Conservation (phyloP, 2,329 filamentous ascomycete species). For the Exophiala sp. region DNA sequence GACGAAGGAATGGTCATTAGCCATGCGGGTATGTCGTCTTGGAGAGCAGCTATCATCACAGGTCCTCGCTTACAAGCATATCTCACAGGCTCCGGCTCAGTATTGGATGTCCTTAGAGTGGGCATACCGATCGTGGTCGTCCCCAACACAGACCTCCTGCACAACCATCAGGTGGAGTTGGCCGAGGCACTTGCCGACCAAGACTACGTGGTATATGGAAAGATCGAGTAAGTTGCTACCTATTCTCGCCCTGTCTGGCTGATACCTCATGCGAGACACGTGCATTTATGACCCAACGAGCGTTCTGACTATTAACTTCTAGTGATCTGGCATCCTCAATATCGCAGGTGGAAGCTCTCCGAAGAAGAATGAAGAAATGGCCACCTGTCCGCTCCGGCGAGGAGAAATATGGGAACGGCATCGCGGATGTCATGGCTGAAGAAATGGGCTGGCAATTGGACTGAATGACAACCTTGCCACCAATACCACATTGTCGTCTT, state of each 20-base stretch:
- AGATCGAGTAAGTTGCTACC: conserved; percentile 54
- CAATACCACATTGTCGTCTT: too few species aligned
- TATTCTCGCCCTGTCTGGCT: neutral
- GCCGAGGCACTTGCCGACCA: conserved; percentile 70
- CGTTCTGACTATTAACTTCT: conserved; percentile 12
- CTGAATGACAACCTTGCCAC: conserved; percentile 29
- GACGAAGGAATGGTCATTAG: conserved; percentile 70
- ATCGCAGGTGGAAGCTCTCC: conserved; percentile 46
- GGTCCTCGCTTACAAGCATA: neutral
- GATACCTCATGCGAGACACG: neutral
- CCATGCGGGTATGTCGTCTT: conserved; percentile 70
- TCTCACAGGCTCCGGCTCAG: conserved; percentile 74
- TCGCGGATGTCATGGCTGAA: conserved; percentile 54
- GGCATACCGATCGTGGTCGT: conserved; percentile 81
- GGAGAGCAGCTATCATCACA: neutral
- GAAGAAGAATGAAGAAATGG: conserved; percentile 45
- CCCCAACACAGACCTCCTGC: conserved; percentile 74
- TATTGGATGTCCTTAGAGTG: conserved; percentile 74
- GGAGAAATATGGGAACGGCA: conserved; percentile 40
- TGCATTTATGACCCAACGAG: neutral
- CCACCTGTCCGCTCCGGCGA: conserved; percentile 48
- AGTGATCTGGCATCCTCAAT: conserved; percentile 46
- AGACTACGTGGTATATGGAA: conserved; percentile 72
- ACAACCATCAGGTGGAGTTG: conserved; percentile 89
- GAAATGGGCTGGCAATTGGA: conserved; percentile 55